phyloP scores from a whole-genome alignment of 106 monocot genomes.

The Posidonia australis region DNA sequence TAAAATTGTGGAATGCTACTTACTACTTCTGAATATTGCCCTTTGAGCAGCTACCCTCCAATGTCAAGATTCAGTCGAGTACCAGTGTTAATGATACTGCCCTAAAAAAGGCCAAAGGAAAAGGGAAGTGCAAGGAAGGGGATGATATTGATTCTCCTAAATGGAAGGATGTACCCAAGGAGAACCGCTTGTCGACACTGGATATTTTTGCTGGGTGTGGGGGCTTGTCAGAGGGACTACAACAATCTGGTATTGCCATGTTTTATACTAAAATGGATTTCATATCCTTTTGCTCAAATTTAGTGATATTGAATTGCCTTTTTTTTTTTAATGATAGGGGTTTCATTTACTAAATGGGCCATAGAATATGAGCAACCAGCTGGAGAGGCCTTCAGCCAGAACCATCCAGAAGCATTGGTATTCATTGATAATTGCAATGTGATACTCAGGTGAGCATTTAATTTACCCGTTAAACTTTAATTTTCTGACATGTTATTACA shows the following conservation, averaged over 20 bases:
- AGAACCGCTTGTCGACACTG: slow-evolving; percentile 61
- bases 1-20: neutral
- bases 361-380: slow-evolving; percentile 97
- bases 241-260: slow-evolving; percentile 53
- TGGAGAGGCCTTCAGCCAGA: slow-evolving; percentile 83
- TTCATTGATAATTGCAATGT: slow-evolving; percentile 98
- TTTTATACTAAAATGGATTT: neutral
- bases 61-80: slow-evolving; percentile 32
- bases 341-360: slow-evolving; percentile 89
- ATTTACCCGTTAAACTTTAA: neutral
- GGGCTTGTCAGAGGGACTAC: slow-evolving; percentile 88
- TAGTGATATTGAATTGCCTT: neutral
- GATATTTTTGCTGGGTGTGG: slow-evolving; percentile 99
- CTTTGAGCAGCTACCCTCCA: slow-evolving; percentile 53
- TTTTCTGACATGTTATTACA: too few relatives aligned
- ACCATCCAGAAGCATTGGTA: slow-evolving; percentile 65
- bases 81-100: slow-evolving; percentile 15
- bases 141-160: slow-evolving; percentile 22
- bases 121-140: slow-evolving; percentile 56
- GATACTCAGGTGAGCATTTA: slow-evolving; percentile 47
- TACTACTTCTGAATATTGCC: neutral
- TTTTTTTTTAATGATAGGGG: slow-evolving; percentile 31
- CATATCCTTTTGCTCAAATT: neutral
- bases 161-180: slow-evolving; percentile 25
- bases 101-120: slow-evolving; percentile 62